Percentiles rank a stretch among this genome's conserved stretches.
Conservation (phyloP, 805 yeast species). For the Candida bentonensis region DNA sequence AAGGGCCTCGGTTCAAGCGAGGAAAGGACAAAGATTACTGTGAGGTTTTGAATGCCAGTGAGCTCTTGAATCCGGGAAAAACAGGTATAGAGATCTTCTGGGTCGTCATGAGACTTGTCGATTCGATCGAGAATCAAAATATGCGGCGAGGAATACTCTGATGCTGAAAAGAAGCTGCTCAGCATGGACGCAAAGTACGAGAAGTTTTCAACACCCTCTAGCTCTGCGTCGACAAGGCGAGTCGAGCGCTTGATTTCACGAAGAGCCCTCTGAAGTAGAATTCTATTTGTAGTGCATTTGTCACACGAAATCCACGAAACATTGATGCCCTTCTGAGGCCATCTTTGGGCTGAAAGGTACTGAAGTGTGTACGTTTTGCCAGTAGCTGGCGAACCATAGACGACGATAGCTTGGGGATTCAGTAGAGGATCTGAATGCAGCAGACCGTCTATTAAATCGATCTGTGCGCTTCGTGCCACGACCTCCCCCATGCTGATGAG, state of each 20-base stretch:
- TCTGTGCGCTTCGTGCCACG: background rate
- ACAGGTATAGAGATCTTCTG: constrained; percentile 26
- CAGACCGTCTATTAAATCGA: background rate
- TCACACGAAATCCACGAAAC: constrained; percentile 32
- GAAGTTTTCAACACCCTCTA: constrained; percentile 27
- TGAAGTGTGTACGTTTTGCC: constrained; percentile 32
- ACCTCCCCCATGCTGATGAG: background rate
- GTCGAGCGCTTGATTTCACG: constrained; percentile 22
- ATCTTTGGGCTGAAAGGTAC: constrained; percentile 15
- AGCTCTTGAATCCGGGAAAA: constrained; percentile 30
- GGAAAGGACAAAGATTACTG: constrained; percentile 29
- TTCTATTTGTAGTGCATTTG: constrained; percentile 32
- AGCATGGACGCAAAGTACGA: constrained; percentile 28
- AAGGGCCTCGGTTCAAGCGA: constrained; percentile 31
- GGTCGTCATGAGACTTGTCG: constrained; percentile 32
- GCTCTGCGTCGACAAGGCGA: constrained; percentile 13
- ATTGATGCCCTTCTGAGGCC: constrained; percentile 14
- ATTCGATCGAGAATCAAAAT: constrained; percentile 37
- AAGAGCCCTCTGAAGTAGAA: constrained; percentile 34
- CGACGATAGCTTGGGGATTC: constrained; percentile 26
- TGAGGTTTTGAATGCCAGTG: constrained; percentile 24
- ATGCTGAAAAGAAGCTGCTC: constrained; percentile 21
- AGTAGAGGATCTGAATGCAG: background rate
- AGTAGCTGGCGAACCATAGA: constrained; percentile 35
- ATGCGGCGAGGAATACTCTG: constrained; percentile 25